Percentiles rank a stretch among this genome's conserved stretches.
Conservation (phyloP, 2,329 filamentous ascomycete genomes). For the Fusarium protoensiforme region DNA sequence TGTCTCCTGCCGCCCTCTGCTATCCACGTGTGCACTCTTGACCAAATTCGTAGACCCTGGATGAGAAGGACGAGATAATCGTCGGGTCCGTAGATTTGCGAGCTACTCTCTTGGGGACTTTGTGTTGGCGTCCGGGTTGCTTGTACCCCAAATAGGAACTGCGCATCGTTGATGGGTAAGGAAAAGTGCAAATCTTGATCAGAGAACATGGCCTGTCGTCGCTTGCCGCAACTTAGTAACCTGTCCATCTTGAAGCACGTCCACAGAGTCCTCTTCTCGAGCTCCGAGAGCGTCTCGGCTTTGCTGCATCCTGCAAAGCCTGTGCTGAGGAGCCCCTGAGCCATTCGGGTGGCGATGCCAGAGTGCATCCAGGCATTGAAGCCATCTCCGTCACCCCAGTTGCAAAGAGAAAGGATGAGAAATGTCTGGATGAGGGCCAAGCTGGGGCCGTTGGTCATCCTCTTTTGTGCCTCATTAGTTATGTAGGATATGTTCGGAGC, state of each 20-base stretch:
- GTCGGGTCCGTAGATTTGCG: conserved; percentile 7
- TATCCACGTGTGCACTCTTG: conserved; percentile 37
- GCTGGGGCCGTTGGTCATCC: conserved; percentile 20
- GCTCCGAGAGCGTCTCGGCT: conserved; percentile 21
- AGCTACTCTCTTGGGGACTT: neutral
- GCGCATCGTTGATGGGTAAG: conserved; percentile 25
- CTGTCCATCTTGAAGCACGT: conserved; percentile 41
- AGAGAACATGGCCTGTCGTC: conserved; percentile 37
- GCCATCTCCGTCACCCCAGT: conserved; percentile 42
- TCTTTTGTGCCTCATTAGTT: conserved; percentile 25
- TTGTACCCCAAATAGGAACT: conserved; percentile 31
- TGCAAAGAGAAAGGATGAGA: conserved; percentile 34
- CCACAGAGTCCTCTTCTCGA: conserved; percentile 39
- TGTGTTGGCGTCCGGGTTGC: neutral
- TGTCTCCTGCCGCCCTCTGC: conserved; percentile 36
- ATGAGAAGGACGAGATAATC: conserved; percentile 30
- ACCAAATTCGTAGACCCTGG: conserved; percentile 38
- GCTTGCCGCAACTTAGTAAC: conserved; percentile 35
- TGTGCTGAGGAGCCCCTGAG: conserved; percentile 36
- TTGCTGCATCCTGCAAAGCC: conserved; percentile 28
- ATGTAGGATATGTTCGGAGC: neutral
- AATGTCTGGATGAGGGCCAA: conserved; percentile 35
- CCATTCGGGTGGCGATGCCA: conserved; percentile 39
- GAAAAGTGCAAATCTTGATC: conserved; percentile 28
- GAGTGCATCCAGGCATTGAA: conserved; percentile 44